Evolutionary conservation across 164 flowering plant species (phyloP), one percentile per base, ranked within the genome.

Genomic region (Liquidambar formosana): DNA sequence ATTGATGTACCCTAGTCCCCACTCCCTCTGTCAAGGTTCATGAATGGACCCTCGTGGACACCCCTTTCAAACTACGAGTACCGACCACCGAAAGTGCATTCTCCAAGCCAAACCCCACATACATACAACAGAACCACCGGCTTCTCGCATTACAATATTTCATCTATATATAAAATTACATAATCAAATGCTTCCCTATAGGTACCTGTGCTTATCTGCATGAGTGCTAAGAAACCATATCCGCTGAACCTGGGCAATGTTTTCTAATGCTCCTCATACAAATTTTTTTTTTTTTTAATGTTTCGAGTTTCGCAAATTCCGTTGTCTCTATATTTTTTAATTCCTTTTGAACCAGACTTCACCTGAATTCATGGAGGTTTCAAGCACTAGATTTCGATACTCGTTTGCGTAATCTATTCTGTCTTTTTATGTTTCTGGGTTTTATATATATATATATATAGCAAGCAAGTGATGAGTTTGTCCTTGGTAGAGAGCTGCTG

Each of bases 381-480:
- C 64, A 57, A 76, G 79, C 79, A 76, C 79, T 19, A 76, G 73
- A 25, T 22, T 71, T 68, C 28, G 69, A 47, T 19, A 21, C 44
- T n/a, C 51, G 65, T 58, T 66, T n/a, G 8, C 69, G 67, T 70
- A 58, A 71, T 64, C 65, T 44, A 10, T 22, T 44, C 26, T 64
- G 73, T 8, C 28, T 10, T 45, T 48, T 2, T 56, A 19, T 25
- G 21, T 14, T 56, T 19, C 18, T 28, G 14, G 33, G 45, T 38
- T 19, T 27, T 33, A 5, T 26, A 10, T 62, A 22, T 68, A 18
- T 57, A 14, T 45, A 33, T 54, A 9, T 54, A 0, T 12, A 19
- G n/a, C 19, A 54, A 54, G 19, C 22, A 54, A 22, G 57, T 22
- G 23, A 25, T 54, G 57, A 6, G 6, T 33, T 47, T 47, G 13